A percentile compares a stretch with the other conserved stretches of the same genome.
Evolutionary conservation across 2,329 filamentous ascomycete species (phyloP).

Genomic region (Fusarium penzigii): DNA sequence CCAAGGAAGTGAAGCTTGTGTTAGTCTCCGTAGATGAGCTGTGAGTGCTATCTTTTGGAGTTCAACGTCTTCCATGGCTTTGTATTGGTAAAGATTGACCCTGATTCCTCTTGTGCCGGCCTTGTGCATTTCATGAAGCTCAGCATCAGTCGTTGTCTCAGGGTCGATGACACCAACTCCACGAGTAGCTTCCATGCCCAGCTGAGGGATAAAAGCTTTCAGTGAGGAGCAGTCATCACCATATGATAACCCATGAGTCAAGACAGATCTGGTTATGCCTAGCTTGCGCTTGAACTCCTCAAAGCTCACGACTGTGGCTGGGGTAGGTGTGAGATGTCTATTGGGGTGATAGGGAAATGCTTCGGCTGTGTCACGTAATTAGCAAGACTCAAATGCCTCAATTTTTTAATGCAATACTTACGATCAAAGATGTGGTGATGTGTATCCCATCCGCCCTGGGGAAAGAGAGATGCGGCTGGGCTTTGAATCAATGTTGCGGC

Average conservation of each 20-base stretch:
- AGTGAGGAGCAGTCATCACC: conserved; percentile 37
- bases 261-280: conserved; percentile 35
- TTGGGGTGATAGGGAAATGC: conserved; percentile 8
- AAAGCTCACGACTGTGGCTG: conserved; percentile 10
- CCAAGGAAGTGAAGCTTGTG: conserved; percentile 10
- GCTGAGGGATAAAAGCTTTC: conserved; percentile 31
- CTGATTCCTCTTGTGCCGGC: conserved; percentile 37
- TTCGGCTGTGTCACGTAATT: conserved; percentile 1
- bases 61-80: conserved; percentile 38
- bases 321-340: conserved; percentile 11
- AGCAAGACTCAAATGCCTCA: not conserved
- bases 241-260: conserved; percentile 39
- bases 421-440: conserved; percentile 38
- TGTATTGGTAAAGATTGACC: conserved; percentile 38
- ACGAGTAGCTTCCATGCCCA: conserved; percentile 26
- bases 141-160: conserved; percentile 9
- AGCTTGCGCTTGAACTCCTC: conserved; percentile 14
- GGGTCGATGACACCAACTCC: conserved; percentile 17
- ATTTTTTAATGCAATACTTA: conserved; percentile 9
- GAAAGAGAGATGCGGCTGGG: conserved; percentile 22
- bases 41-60: conserved; percentile 33
- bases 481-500: not conserved
- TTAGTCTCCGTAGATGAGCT: conserved; percentile 27
- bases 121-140: conserved; percentile 7
- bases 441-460: conserved; percentile 33